Base-by-base conservation (phyloP, 2,329 filamentous ascomycete species). In the Scopulariopsis brevicaulis region DNA sequence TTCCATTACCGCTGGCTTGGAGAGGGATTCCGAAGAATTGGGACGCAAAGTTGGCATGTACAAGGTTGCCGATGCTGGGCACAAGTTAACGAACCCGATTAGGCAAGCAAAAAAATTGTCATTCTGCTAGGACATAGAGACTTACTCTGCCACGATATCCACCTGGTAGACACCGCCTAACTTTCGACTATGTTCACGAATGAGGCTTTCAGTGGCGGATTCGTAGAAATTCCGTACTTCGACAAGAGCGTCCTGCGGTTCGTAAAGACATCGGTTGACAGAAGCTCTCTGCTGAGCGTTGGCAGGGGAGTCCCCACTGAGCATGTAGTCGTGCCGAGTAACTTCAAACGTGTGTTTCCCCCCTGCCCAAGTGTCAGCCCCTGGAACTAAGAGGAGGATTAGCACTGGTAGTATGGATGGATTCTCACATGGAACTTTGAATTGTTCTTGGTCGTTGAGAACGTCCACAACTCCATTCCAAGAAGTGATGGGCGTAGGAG, bases 11-110 rank as follows among this genome's bases (percentile, higher is more conserved):
- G 6, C 35, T 53, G 53, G 40, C 50, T 46, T 56, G 54, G 60
- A 81, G 65, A 2, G 78, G 78, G 15, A 81, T 69, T n/a, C 72
- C 74, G 62, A 80, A 80, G 59, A 80, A 66, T 53, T 75, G 73
- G 18, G 77, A 71, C 3, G 75, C 76, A 59, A 80, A 81, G 63
- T 78, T 73, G n/a, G 79, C 74, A 35, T 77, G 76, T 3, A 75
- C 75, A 5, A 79, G 64, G 62, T 80, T 81, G 28, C 77, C 78
- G 57, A 80, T 68, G 10, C 43, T 52, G 34, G 20, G 28, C 24
- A 43, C n/a, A 56, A 53, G 15, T 25, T 56, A 10, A 53, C 25
- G 6, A 53, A 22, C 50, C 22, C 28, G 22, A 6, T 53, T 28
- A 15, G 4, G 48, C n/a, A n/a, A n/a, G n/a, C n/a, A n/a, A n/a